A percentile compares a stretch with the other conserved stretches of the same genome.
These are phyloP conservation scores for Tieghemostelium lacteum DNA, from an alignment of 78 protist species.

Conservation along the genomic window DNA sequence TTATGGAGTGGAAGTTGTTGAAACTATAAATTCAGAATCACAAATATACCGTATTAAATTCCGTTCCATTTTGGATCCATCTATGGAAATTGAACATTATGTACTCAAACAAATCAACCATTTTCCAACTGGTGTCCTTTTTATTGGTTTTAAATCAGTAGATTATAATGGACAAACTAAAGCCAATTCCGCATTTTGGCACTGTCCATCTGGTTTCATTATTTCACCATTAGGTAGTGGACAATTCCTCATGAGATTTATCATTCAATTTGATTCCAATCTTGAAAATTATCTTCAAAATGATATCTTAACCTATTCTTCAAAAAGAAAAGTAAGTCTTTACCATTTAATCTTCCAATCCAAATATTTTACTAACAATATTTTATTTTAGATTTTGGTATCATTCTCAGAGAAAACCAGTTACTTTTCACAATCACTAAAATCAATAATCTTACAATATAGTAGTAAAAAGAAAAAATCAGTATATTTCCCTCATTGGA, in stretches of 20 bases:
- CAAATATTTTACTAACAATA: too few species aligned
- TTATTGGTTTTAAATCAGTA: constrained; percentile 31
- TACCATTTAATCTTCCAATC: not conserved
- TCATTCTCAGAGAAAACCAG: constrained; percentile 11
- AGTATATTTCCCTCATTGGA: not conserved
- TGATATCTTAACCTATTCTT: not conserved
- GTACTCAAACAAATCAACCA: constrained; percentile 10
- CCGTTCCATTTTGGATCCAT: constrained; percentile 13
- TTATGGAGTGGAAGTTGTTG: not conserved
- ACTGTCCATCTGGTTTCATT: constrained; percentile 27
- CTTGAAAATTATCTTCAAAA: not conserved
- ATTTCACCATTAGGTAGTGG: constrained; percentile 23
- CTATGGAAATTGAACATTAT: not conserved
- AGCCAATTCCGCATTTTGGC: constrained; percentile 10
- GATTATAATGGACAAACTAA: not conserved
- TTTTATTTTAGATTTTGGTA: constrained; percentile 4
- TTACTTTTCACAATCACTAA: not conserved
- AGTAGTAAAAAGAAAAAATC: not conserved
- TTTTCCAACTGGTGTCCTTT: constrained; percentile 23
- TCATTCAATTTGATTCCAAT: not conserved
- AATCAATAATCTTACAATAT: not conserved
- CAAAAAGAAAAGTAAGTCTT: not conserved
- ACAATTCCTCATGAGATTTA: not conserved
- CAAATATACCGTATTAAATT: not conserved
- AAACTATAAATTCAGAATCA: not conserved